phyloP scores from a whole-genome alignment of 805 yeast species.

The Wickerhamiella musiphila region DNA sequence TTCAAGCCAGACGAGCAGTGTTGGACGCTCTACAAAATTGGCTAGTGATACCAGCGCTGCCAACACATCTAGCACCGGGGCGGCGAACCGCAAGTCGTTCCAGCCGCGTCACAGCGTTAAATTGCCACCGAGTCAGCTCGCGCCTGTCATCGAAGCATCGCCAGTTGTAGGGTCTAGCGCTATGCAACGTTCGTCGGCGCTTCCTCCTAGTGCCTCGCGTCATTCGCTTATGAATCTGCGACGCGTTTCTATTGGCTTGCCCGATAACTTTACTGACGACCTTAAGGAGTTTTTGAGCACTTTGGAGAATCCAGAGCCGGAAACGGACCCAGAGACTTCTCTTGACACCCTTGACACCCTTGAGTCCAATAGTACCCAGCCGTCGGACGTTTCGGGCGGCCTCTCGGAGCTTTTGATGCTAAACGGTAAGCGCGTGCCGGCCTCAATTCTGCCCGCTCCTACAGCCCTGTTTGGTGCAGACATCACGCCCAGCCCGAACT shows the following conservation, averaged over 20 bases:
- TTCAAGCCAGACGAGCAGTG: no score
- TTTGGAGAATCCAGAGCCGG: constrained; percentile 5
- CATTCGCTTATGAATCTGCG: not conserved
- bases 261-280: constrained; percentile 11
- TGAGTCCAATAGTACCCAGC: not conserved
- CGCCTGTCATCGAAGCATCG: no score
- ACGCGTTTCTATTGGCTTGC: constrained; percentile 2
- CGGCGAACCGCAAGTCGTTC: not conserved
- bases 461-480: not conserved
- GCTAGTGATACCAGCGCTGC: not conserved
- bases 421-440: not conserved
- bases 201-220: no score
- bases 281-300: constrained; percentile 7
- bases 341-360: not conserved
- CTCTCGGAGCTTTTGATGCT: no score
- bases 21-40: no score
- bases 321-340: not conserved
- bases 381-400: not conserved
- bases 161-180: no score
- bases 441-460: no score
- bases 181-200: not conserved
- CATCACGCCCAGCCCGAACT: constrained; percentile 10
- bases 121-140: not conserved
- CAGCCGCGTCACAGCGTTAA: not conserved
- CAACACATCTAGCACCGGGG: not conserved